Conservation (phyloP, 192 early-diverging fungal species). For the Coemansia sp. region DNA sequence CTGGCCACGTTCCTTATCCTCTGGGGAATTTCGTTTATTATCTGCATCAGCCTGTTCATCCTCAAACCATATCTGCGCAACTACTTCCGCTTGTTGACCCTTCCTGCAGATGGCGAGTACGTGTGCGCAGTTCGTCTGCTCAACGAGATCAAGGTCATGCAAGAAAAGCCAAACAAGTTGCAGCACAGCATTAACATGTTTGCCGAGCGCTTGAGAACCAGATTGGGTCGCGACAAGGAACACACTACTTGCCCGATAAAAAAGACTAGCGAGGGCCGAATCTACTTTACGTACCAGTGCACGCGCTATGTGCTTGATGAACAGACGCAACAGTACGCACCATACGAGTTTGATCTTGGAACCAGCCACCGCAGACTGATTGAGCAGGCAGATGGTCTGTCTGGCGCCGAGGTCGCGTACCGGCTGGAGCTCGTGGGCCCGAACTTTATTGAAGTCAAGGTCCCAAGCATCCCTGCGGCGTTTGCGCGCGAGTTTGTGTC, state of each 20-base stretch:
- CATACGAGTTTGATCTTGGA: too few species aligned
- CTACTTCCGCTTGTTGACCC: slow-evolving; percentile 65
- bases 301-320: too few species aligned
- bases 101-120: slow-evolving; percentile 43
- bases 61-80: slow-evolving; percentile 59
- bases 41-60: slow-evolving; percentile 45
- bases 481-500: too few species aligned
- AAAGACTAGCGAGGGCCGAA: slow-evolving; percentile 19
- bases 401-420: too few species aligned
- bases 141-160: slow-evolving; percentile 56
- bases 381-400: too few species aligned
- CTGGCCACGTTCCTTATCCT: slow-evolving; percentile 51
- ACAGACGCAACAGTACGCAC: too few species aligned
- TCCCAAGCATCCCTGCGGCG: too few species aligned
- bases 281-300: too few species aligned
- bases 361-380: too few species aligned
- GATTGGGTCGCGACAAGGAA: slow-evolving; percentile 45
- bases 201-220: slow-evolving; percentile 29
- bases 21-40: slow-evolving; percentile 55
- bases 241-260: slow-evolving; percentile 58
- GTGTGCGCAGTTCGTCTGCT: slow-evolving; percentile 59
- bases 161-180: slow-evolving; percentile 37
- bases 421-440: too few species aligned
- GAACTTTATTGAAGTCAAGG: too few species aligned
- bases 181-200: slow-evolving; percentile 45